Base-by-base conservation (phyloP, 345 rosid species). In the Ceriops decandra region DNA sequence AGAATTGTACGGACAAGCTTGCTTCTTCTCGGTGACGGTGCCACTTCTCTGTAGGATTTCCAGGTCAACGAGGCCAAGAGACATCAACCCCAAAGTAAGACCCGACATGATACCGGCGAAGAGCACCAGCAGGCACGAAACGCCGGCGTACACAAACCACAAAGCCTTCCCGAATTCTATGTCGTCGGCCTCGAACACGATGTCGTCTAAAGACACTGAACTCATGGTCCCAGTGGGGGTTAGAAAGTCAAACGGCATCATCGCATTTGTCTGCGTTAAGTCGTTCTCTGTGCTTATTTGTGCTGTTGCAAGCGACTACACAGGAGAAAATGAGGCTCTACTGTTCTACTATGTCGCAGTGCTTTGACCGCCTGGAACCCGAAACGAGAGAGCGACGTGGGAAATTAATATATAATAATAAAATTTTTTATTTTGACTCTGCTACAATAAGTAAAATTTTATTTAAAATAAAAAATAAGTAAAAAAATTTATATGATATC, bases 41-140 rank as follows among this genome's bases (percentile, higher is more conserved):
- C 95, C 95, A 64, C 88, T 88, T 60, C 85, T 74, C 67, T 81
- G 85, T 10, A 88, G 82, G 60, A 89, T 89, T 80, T 86, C 95
- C 9, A 89, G 84, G 67, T 89, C 91, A 35, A 89, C 95, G 1
- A 86, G 87, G 20, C 95, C 82, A 30, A 89, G 68, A 8, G 95
- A 88, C 95, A 88, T 88, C 56, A 88, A 47, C 0, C 91, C 91
- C n/a, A 89, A 78, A 5, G 95, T 89, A 27, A 89, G 91, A 5
- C 91, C 91, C 0, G 91, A 89, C 95, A 86, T 86, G 53, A 89
- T 86, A 0, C 95, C 95, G 22, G 91, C 95, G 72, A 89, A 89
- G 30, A 89, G 85, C 4, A 89, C 95, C 10, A 89, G 88, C 21
- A 86, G 4, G 82, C 91, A 88, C 15, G 95, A 88, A 5, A 86